These are phyloP conservation scores for Penicillium griseofulvum DNA, from an alignment of 2,329 filamentous ascomycete species.

Conservation along the genomic window DNA sequence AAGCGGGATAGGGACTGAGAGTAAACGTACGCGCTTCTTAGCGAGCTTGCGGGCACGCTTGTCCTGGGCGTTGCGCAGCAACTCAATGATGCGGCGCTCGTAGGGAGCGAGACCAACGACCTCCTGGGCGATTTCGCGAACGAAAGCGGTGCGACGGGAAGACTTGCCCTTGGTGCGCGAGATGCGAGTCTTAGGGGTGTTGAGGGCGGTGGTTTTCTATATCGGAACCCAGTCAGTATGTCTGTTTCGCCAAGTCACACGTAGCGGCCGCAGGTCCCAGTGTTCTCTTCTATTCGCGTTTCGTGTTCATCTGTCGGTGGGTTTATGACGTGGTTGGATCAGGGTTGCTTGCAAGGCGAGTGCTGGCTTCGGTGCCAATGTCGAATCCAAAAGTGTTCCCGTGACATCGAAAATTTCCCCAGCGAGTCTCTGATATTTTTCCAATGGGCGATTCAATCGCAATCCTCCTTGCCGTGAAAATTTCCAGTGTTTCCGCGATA, in stretches of 20 bases:
- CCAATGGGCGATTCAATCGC: neutral
- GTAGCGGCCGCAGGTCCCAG: neutral
- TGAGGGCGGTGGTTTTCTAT: constrained; percentile 78
- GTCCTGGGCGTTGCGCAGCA: constrained; percentile 98
- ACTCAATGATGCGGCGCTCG: constrained; percentile 98
- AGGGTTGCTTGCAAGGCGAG: neutral
- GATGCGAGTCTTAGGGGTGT: constrained; percentile 71
- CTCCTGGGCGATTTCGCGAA: constrained; percentile 97
- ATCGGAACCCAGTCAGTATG: constrained; percentile 38
- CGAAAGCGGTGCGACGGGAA: constrained; percentile 95
- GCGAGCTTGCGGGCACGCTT: constrained; percentile 98
- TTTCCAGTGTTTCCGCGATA: neutral
- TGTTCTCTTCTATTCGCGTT: constrained; percentile 7
- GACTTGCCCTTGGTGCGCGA: constrained; percentile 90
- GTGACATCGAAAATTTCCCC: constrained; percentile 2
- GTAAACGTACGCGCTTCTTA: constrained; percentile 85
- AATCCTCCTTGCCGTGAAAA: neutral
- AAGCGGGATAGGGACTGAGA: neutral
- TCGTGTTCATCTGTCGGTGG: neutral
- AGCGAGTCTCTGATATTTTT: neutral
- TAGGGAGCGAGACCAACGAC: constrained; percentile 92
- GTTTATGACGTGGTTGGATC: constrained; percentile 1
- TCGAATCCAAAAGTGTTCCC: constrained; percentile 3
- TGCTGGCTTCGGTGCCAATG: constrained; percentile 2
- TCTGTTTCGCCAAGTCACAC: constrained; percentile 34